phyloP scores from a whole-genome alignment of 371 early-diverging fungal genomes.

The Zychaea mexicana region DNA sequence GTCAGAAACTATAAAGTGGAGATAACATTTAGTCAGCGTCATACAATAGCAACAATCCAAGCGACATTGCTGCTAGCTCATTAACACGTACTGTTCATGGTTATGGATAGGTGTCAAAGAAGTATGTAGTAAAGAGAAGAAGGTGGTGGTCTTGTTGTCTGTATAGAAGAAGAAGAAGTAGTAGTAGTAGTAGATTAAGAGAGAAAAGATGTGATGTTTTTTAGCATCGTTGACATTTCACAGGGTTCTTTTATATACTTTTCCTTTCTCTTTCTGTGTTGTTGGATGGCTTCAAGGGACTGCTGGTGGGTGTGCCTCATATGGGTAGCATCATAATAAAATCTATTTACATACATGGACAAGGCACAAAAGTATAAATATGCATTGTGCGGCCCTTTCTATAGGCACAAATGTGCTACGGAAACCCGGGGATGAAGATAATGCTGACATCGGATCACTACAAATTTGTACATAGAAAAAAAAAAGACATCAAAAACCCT shows the following conservation, averaged over 20 bases:
- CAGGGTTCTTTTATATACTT: slow-evolving; percentile 10
- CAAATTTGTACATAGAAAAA: slow-evolving; percentile 6
- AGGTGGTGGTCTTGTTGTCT: neutral
- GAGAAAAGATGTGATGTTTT: neutral
- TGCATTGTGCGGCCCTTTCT: neutral
- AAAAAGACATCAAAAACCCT: neutral
- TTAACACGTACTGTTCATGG: slow-evolving; percentile 37
- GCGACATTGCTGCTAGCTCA: neutral
- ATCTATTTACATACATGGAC: slow-evolving; percentile 3
- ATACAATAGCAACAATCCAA: neutral
- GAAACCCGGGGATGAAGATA: neutral
- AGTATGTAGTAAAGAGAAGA: neutral
- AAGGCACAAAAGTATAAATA: slow-evolving; percentile 4
- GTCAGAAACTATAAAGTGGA: slow-evolving; percentile 34
- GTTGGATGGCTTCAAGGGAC: too few species aligned
- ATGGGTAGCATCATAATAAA: slow-evolving; percentile 13
- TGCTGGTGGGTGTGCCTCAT: neutral
- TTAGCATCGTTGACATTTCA: neutral
- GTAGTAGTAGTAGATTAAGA: neutral
- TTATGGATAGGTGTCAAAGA: neutral
- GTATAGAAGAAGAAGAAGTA: slow-evolving; percentile 2
- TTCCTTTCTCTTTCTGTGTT: neutral
- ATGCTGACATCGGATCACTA: slow-evolving; percentile 12
- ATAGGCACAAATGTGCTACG: slow-evolving; percentile 9
- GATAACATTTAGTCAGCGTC: neutral